phyloP scores from a whole-genome alignment of 176 grass and related monocot genomes.

The Saccharum spontaneum region DNA sequence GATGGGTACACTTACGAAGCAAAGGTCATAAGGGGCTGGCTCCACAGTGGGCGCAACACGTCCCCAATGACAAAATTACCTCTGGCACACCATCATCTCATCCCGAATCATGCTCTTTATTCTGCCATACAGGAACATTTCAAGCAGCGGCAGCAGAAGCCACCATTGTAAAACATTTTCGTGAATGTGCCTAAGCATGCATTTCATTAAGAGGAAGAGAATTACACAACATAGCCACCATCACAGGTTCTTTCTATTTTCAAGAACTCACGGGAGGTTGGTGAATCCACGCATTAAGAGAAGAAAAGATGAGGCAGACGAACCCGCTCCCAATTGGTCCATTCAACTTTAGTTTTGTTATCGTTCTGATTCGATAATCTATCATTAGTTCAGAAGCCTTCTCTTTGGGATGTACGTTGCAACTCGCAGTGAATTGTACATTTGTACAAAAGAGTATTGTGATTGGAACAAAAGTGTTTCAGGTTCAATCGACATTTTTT shows the following conservation, averaged over 20 bases:
- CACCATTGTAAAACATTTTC: background rate
- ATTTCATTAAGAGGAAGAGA: no score
- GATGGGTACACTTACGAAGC: constrained; percentile 81
- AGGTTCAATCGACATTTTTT: background rate
- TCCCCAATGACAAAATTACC: constrained; percentile 80
- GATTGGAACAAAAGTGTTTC: constrained; percentile 20
- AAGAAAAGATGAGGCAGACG: background rate
- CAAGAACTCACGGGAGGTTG: background rate
- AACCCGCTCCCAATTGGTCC: background rate
- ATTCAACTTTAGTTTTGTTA: background rate
- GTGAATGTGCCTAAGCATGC: no score
- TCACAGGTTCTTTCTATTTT: background rate
- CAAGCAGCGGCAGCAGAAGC: constrained; percentile 3
- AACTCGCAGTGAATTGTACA: background rate
- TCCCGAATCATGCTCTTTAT: constrained; percentile 56
- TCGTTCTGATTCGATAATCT: background rate
- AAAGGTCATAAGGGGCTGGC: constrained; percentile 69
- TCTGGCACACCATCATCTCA: constrained; percentile 47
- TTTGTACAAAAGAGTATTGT: background rate
- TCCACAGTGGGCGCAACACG: constrained; percentile 50
- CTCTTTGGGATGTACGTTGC: background rate
- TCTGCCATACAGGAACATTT: constrained; percentile 63
- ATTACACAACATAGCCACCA: no score
- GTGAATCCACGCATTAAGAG: background rate
- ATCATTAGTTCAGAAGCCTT: background rate